Base-by-base conservation (phyloP, 805 yeast genomes). In the Yamadazyma akitaensis region DNA sequence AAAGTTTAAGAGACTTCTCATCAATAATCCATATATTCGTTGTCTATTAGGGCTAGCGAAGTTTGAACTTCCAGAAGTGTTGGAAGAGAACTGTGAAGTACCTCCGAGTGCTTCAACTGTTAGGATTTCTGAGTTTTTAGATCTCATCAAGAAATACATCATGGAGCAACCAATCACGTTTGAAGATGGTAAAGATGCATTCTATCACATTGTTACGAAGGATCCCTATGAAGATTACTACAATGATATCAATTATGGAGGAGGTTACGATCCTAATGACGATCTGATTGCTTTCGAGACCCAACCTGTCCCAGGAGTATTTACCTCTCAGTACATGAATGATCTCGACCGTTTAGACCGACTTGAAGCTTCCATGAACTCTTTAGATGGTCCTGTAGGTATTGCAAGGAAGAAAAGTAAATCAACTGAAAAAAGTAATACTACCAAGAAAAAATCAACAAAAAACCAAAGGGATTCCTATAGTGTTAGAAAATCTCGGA, bases 21-120 rank as follows among this genome's bases (percentile, higher is more conserved):
- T 76, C 18, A 70, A 68, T 16, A 79, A 82, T 45, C 74, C 81
- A 2, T 66, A 75, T 42, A 47, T 79, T 14, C 60, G 88, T 30
- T 62, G 79, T 26, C 58, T 82, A 14, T 60, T 83, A 42, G 58
- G 61, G 9, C 53, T 70, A 5, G 58, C 78, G 17, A 84, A 84
- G 7, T 76, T 73, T 47, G 65, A 61, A 5, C 45, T 76, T 13
- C 79, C 81, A 0, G 65, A 53, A 21, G 60, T 60, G 5, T 59
- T 71, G 26, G 68, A 63, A 26, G 77, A 69, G 37, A 56, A 56
- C 2, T 78, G 76, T 50, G 55, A 66, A 13, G 56, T 82, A 12
- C 73, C 72, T 0, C 45, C 56, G 0, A 43, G 59, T 1, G 53
- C 73, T 0, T 53, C 68, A 0, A 49, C 61, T 6, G 64, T 63